These are phyloP conservation scores for Globisporangium solare DNA, from an alignment of 352 stramenopile genomes.

Conservation along the genomic window DNA sequence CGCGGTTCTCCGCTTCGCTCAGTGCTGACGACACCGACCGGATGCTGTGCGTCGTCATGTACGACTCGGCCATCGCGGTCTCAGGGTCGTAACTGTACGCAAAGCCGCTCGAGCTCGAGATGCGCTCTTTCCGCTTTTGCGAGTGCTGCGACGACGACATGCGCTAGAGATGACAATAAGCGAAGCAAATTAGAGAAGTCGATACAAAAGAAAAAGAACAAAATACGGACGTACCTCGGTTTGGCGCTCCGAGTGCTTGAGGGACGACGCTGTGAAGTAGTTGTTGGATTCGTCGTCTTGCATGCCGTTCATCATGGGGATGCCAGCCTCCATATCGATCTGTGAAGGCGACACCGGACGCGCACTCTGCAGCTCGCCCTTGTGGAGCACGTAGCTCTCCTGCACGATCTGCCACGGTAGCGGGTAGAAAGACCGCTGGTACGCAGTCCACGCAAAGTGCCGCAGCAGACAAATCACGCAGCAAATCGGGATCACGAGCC, in stretches of 20 bases:
- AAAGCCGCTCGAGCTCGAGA: constrained; percentile 66
- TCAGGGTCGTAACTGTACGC: constrained; percentile 81
- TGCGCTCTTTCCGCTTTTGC: constrained; percentile 41
- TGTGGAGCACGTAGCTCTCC: constrained; percentile 55
- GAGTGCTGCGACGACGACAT: constrained; percentile 11
- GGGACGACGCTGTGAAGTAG: constrained; percentile 40
- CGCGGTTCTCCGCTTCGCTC: constrained; percentile 53
- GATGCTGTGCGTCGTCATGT: constrained; percentile 69
- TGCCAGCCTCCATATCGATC: constrained; percentile 54
- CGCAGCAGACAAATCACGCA: constrained; percentile 51
- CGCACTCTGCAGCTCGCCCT: constrained; percentile 11
- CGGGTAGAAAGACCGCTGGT: constrained; percentile 73
- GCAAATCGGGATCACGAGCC: constrained; percentile 63
- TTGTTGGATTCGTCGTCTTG: constrained; percentile 24
- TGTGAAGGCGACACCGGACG: constrained; percentile 17
- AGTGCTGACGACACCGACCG: constrained; percentile 54
- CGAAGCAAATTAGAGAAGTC: constrained; percentile 5
- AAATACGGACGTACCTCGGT: constrained; percentile 7
- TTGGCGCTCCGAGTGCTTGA: neutral
- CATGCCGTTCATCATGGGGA: constrained; percentile 36
- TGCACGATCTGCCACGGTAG: constrained; percentile 80
- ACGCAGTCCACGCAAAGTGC: constrained; percentile 66
- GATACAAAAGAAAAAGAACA: constrained; percentile 7
- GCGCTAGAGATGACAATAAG: constrained; percentile 6
- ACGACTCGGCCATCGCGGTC: constrained; percentile 72